Base-by-base conservation (phyloP, 257 asterid genomes). In the Fraxinus cuspidata region DNA sequence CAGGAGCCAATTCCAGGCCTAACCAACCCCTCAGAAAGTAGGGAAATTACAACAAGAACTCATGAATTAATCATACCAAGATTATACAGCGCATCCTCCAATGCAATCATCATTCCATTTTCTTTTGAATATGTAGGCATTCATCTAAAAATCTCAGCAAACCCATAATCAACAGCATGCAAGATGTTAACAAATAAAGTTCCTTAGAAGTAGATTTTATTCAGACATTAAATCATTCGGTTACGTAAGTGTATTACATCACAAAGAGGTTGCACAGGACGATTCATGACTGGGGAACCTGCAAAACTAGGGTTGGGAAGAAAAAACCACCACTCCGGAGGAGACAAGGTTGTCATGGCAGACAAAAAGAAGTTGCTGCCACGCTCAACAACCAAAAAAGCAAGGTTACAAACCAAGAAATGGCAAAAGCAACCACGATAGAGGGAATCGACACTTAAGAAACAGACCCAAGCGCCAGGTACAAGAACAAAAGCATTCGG, bases 221-320 rank as follows among this genome's bases (percentile, higher is more conserved):
- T 83, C 58, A 40, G 10, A 72, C 73, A 70, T 13, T 1, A 25
- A 23, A 64, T 35, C 70, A 67, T 77, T 71, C 60, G n/a, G 70
- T 58, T 21, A 16, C 35, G 63, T 35, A 31, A 37, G 31, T 76
- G 63, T 65, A 77, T 79, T 27, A 81, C 81, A 82, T 58, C 60
- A 81, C 71, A 81, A 38, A 75, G 84, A 77, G 85, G 85, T 77
- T 82, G 88, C 88, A 40, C 3, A 38, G 66, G 81, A 83, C 90
- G 81, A 87, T 74, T 80, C 83, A 82, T 84, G 75, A 84, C 83
- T 88, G 68, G 82, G 82, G 81, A 32, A 80, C 96, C 89, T 85
- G 94, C 90, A 90, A 92, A 90, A 92, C 89, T 83, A 79, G 86
- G 89, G 89, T 79, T 85, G 82, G 92, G 75, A 38, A 88, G 83